Percentiles rank a stretch among this genome's conserved stretches.
Evolutionary conservation across 108 stramenopile species (phyloP).

Genomic region (Cyclotella sp.): DNA sequence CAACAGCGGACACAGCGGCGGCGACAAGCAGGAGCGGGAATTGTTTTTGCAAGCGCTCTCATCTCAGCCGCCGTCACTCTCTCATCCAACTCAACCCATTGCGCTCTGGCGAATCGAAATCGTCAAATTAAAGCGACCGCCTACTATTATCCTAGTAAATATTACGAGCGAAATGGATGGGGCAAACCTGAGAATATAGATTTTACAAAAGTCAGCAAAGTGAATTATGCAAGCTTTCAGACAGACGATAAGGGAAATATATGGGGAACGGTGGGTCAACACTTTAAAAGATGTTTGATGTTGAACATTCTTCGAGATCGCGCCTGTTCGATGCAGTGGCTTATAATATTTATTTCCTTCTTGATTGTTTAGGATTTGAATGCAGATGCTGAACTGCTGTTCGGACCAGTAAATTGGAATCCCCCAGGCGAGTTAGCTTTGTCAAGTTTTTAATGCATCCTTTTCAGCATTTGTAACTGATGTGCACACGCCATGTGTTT

Average conservation of each 20-base stretch:
- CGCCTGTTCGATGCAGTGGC: background rate
- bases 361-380: constrained; percentile 4
- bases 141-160: constrained; percentile 7
- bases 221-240: constrained; percentile 23
- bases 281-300: background rate
- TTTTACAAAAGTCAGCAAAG: constrained; percentile 14
- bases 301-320: background rate
- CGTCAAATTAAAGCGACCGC: constrained; percentile 1
- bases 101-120: background rate
- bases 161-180: constrained; percentile 6
- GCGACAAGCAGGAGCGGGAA: background rate
- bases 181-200: constrained; percentile 21
- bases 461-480: background rate
- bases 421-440: constrained; percentile 1
- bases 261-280: constrained; percentile 1
- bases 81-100: background rate
- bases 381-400: constrained; percentile 17
- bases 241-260: constrained; percentile 8
- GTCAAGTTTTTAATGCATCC: background rate
- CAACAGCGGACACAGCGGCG: background rate
- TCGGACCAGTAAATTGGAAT: constrained; percentile 25
- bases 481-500: background rate
- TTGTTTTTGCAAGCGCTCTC: background rate
- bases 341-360: background rate
- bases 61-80: background rate